phyloP scores from a whole-genome alignment of 2,329 filamentous ascomycete species.

The Epichloe sp. region DNA sequence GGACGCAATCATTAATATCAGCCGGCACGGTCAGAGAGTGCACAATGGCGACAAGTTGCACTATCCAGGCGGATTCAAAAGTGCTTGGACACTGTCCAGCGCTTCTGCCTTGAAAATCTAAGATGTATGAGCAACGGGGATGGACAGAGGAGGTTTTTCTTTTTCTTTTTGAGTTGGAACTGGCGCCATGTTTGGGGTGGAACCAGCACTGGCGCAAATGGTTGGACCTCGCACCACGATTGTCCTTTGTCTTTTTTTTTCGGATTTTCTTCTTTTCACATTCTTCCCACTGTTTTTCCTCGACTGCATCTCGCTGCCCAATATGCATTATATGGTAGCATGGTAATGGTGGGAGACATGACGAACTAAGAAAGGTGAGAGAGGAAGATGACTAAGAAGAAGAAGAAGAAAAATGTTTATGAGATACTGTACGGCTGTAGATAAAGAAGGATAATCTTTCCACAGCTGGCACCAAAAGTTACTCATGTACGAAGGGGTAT shows the following conservation, averaged over 20 bases:
- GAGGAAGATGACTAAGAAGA: background rate
- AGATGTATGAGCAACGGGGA: conserved; percentile 2
- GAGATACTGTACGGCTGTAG: background rate
- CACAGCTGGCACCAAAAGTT: background rate
- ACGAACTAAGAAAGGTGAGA: background rate
- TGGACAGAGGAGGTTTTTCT: conserved; percentile 10
- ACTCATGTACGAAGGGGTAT: background rate
- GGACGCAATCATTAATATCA: background rate
- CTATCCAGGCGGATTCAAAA: background rate
- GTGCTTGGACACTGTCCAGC: background rate
- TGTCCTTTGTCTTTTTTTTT: background rate
- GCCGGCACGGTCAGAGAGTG: background rate
- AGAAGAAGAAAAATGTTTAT: background rate
- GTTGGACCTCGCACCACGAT: conserved; percentile 8
- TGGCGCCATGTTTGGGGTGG: conserved; percentile 18
- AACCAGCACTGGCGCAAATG: conserved; percentile 10
- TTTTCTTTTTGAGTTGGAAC: conserved; percentile 16
- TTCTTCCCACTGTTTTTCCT: conserved; percentile 2
- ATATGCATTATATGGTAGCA: conserved; percentile 8
- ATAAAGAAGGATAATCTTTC: background rate
- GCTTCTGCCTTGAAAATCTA: background rate
- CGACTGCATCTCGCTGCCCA: conserved; percentile 10
- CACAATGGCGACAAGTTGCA: background rate
- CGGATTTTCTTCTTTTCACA: conserved; percentile 3
- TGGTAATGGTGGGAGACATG: background rate